phyloP scores from a whole-genome alignment of 1,139 yeast genomes.

The Sugiyamaella grinbergsii region DNA sequence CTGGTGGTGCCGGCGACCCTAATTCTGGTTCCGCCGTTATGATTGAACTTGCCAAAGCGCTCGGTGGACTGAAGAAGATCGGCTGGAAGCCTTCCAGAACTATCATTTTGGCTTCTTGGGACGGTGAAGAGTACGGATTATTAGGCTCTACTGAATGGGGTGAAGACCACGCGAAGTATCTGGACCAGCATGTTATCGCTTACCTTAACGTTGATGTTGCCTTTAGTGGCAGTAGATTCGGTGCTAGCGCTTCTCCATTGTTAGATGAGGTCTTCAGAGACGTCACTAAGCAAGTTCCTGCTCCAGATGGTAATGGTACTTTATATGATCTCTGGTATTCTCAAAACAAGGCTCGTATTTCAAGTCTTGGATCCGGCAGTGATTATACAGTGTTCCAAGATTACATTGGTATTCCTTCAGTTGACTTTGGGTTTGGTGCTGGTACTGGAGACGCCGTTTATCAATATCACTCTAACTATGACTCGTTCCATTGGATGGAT shows the following conservation, averaged over 20 bases:
- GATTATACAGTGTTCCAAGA: constrained; percentile 70
- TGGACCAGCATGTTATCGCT: constrained; percentile 55
- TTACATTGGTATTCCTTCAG: constrained; percentile 65
- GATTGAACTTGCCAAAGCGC: constrained; percentile 59
- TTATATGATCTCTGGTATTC: constrained; percentile 62
- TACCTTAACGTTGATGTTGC: constrained; percentile 68
- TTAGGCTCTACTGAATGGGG: constrained; percentile 73
- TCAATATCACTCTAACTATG: constrained; percentile 71
- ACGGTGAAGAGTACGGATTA: constrained; percentile 71
- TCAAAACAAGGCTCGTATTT: constrained; percentile 42
- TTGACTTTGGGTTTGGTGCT: constrained; percentile 56
- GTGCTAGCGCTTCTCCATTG: constrained; percentile 55
- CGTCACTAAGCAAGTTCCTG: constrained; percentile 46
- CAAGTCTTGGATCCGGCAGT: constrained; percentile 63
- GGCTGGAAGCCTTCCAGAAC: constrained; percentile 71
- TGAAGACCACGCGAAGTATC: constrained; percentile 50
- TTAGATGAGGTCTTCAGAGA: constrained; percentile 48
- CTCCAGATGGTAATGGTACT: constrained; percentile 48
- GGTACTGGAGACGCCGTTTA: constrained; percentile 54
- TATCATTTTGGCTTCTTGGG: constrained; percentile 66
- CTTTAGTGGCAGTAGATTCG: constrained; percentile 53
- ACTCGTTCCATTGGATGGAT: constrained; percentile 68
- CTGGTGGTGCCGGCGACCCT: constrained; percentile 73
- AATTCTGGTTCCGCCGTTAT: constrained; percentile 64
- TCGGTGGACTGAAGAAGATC: constrained; percentile 49